Base-by-base conservation (phyloP, 2,329 filamentous ascomycete species). In the Ascosphaera apis region DNA sequence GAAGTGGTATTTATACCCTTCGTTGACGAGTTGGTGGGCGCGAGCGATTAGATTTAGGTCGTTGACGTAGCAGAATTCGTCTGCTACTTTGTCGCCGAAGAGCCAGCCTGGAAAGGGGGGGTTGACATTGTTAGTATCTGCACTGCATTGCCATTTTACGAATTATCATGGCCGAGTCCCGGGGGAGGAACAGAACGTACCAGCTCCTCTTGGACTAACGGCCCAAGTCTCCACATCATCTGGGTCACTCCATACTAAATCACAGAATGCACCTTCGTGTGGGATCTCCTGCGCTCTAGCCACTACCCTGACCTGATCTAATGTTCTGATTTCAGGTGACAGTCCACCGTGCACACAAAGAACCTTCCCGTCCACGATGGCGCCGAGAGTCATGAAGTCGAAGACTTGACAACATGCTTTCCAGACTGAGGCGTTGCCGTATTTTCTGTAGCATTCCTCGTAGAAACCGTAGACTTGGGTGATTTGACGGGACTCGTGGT, bases 381-480 rank as follows among this genome's bases (percentile, higher is more conserved):
- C 71, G 4, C 48, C 81, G 91, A 39, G 98, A 63, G 4, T 86
- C 95, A 43, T 98, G 66, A 56, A 98, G 60, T 98, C 88, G 58
- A 98, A 98, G 84, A 98, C 95, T 60, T 98, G 88, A 44, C 88
- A 98, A 53, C 98, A 98, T 56, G 95, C 88, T 57, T 98, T 88
- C 88, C 88, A 98, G 15, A 98, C 88, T 48, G 88, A 93, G 43
- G 88, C 84, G 52, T 92, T 95, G 53, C 88, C 88, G 57, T 98
- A 98, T 59, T 98, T 98, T 46, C 88, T 76, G 15, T 79, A 83
- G 58, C 88, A 98, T 54, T 98, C 88, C 15, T 88, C 95, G 54
- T 98, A 98, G 61, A 98, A 98, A 39, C 88, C 88, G 57, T 98
- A 98, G 19, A 86, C 95, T 57, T 98, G 88, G 8, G 88, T 98